phyloP scores from a whole-genome alignment of 805 yeast species.

The Candida palmyrensis region DNA sequence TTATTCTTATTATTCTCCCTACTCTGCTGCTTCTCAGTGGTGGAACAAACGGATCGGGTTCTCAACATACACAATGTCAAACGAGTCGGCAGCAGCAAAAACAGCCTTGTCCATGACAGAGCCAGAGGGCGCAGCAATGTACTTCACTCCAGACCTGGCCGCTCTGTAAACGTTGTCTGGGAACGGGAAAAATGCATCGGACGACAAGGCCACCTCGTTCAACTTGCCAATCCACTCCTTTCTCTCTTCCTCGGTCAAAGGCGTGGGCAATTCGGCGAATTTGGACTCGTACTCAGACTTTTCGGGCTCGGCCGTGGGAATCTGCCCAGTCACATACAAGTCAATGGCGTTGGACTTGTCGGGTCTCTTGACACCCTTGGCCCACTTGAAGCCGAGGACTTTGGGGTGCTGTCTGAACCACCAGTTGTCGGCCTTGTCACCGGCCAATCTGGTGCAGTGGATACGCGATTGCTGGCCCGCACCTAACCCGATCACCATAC shows the following conservation, averaged over 20 bases:
- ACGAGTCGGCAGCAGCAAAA: conserved; percentile 90
- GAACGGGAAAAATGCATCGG: conserved; percentile 99
- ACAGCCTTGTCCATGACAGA: conserved; percentile 98
- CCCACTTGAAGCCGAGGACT: conserved; percentile 93
- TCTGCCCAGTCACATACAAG: conserved; percentile 84
- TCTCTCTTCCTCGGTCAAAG: conserved; percentile 79
- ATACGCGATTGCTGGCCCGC: conserved; percentile 99
- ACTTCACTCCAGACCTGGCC: conserved; percentile 93
- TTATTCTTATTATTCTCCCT: too few species aligned
- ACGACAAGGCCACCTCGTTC: conserved; percentile 82
- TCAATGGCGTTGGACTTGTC: conserved; percentile 98
- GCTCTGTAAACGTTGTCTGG: conserved; percentile 99
- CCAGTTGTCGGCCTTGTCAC: conserved; percentile 99
- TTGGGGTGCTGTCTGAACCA: conserved; percentile 99
- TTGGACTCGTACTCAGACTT: conserved; percentile 86
- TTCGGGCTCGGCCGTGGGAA: conserved; percentile 90
- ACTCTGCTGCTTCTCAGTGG: too few species aligned
- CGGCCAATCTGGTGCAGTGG: conserved; percentile 98
- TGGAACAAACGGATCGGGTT: conserved; percentile 98
- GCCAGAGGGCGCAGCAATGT: conserved; percentile 95
- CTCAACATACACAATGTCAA: conserved; percentile 87
- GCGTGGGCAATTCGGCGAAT: conserved; percentile 78
- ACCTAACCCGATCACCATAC: conserved; percentile 98
- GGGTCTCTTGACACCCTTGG: conserved; percentile 96
- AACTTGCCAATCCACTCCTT: conserved; percentile 79